phyloP scores from a whole-genome alignment of 208 protist species.

The Angomonas desouzai region DNA sequence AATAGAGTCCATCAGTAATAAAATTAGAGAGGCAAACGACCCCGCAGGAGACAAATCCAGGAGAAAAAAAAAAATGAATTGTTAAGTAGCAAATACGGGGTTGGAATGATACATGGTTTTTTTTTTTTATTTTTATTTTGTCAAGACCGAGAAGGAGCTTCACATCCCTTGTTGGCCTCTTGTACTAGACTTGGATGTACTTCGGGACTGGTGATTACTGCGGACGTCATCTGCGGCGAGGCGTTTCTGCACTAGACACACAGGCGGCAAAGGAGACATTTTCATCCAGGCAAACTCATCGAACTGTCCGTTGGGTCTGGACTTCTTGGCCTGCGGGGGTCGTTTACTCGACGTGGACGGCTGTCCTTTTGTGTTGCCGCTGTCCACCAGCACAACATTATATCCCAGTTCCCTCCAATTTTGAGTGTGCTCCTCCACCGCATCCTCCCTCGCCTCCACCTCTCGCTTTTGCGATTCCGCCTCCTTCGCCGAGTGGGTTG shows the following conservation, averaged over 20 bases:
- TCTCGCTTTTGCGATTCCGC: not conserved
- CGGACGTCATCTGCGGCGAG: constrained; percentile 23
- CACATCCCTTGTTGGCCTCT: too few species aligned
- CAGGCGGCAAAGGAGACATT: constrained; percentile 38
- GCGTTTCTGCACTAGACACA: constrained; percentile 60
- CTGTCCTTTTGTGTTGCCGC: not conserved
- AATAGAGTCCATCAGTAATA: too few species aligned
- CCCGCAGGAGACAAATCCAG: too few species aligned
- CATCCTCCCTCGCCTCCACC: not conserved
- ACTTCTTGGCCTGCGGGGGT: not conserved
- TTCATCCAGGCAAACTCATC: constrained; percentile 27
- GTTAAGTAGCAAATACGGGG: too few species aligned
- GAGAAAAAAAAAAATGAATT: too few species aligned
- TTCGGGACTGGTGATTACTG: constrained; percentile 7
- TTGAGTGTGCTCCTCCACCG: constrained; percentile 23
- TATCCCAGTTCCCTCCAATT: constrained; percentile 80
- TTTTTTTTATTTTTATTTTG: too few species aligned
- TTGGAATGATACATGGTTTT: too few species aligned
- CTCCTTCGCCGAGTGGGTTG: not conserved
- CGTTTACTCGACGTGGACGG: not conserved
- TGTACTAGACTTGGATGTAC: not conserved
- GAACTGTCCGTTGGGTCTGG: not conserved
- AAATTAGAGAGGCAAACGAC: too few species aligned
- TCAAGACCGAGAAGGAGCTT: too few species aligned
- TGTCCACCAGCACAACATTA: constrained; percentile 57